Evolutionary conservation across 306 rosid species (phyloP).

Genomic region (Pterocarpus macrocarpus): DNA sequence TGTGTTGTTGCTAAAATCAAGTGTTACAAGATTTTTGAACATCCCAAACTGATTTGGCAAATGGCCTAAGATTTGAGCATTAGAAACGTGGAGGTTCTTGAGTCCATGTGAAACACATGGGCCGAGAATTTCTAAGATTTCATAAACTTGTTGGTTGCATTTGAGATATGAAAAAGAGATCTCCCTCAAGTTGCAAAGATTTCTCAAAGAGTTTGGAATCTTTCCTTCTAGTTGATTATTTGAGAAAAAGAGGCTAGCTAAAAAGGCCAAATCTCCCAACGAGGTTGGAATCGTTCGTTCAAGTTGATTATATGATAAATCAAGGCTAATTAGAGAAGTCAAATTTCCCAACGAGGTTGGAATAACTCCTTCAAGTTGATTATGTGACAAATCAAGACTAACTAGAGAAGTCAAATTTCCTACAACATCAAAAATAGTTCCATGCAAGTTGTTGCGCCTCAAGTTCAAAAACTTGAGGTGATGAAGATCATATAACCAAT

Average conservation of each 20-base stretch:
- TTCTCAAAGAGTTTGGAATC: slow-evolving; percentile 12
- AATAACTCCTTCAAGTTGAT: not conserved
- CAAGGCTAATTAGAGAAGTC: not conserved
- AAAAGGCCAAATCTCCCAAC: too few species aligned
- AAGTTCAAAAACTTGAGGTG: slow-evolving; percentile 19
- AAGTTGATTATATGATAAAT: not conserved
- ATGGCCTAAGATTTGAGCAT: slow-evolving; percentile 6
- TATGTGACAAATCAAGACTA: not conserved
- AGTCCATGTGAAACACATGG: slow-evolving; percentile 4
- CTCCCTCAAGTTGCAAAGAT: slow-evolving; percentile 34
- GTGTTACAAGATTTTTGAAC: not conserved
- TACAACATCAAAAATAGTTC: not conserved
- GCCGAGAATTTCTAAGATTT: slow-evolving; percentile 11
- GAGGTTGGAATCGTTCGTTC: slow-evolving; percentile 11
- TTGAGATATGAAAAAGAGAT: slow-evolving; percentile 25
- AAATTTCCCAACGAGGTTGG: not conserved
- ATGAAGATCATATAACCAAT: not conserved
- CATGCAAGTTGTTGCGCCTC: fast-evolving
- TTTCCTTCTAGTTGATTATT: too few species aligned
- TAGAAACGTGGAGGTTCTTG: fast-evolving
- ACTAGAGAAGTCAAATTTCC: slow-evolving; percentile 38
- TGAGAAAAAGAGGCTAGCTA: too few species aligned
- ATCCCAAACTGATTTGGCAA: slow-evolving; percentile 18
- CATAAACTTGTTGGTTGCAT: not conserved
- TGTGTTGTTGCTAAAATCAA: not conserved